Evolutionary conservation across 2,329 filamentous ascomycete genomes (phyloP), one percentile per base, ranked within the genome.

Genomic region (Blumeria hordei): DNA sequence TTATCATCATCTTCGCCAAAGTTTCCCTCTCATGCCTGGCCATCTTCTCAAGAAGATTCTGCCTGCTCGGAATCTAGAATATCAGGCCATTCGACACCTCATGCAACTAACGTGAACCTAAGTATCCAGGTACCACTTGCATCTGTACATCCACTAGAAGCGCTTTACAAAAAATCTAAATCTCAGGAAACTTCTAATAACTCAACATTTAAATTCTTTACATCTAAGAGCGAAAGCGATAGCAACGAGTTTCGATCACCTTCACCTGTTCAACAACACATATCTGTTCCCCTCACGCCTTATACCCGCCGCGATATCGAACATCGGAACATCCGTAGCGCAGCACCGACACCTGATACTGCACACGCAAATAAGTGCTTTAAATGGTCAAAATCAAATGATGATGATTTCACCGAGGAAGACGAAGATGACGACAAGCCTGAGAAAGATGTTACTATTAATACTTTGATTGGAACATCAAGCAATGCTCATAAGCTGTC

Each of bases 291-390:
- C 11, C 78, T 87, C 67, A 95, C 90, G 0, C 90, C 90, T 0
- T 94, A 80, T 65, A 86, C 85, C 0, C 79, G 81, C 59, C 77
- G 81, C 60, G 90, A 96, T 60, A 72, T 90, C 34, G 81, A 86
- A 61, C 78, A 73, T 69, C 77, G 88, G 58, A 77, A 76, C 53
- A 65, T 85, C n/a, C 77, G 92, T 55, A 95, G 88, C 65, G 88
- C 88, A 6, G 92, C 92, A 2, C 92, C 92, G 0, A 98, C 92
- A 0, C 92, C 92, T 0, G 92, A 98, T 64, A 96, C 92, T 0
- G 87, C 87, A 1, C 80, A 88, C 57, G 80, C 85, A 1, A 79
- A 73, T 43, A 77, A 78, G 33, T 74, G 71, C 56, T 81, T 82
- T 63, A 71, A 73, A 32, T 80, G 76, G 73, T 67, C 74, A 43